Conservation (phyloP, 768 basidiomycete genomes). For the Coprinopsis marcescibilis region DNA sequence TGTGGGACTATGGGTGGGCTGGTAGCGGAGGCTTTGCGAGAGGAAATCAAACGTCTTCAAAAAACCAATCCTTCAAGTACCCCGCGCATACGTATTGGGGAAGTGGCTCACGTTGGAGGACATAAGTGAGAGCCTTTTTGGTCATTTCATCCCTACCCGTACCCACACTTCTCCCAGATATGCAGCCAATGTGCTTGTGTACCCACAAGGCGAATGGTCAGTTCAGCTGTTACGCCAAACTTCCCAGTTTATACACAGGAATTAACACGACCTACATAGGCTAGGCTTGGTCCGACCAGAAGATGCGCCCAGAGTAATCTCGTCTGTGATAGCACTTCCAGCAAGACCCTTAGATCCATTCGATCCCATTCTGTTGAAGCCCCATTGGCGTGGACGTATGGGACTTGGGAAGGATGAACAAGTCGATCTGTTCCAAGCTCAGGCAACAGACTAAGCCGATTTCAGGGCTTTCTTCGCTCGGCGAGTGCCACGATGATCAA, state of each 20-base stretch:
- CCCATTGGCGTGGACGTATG: slow-evolving; percentile 70
- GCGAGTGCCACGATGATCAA: too few relatives aligned
- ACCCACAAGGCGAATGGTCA: slow-evolving; percentile 71
- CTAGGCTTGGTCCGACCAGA: slow-evolving; percentile 53
- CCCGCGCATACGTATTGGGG: slow-evolving; percentile 42
- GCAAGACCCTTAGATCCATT: slow-evolving; percentile 20
- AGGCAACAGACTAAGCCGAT: too few relatives aligned
- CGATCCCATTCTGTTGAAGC: slow-evolving; percentile 34
- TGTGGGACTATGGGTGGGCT: slow-evolving; percentile 63
- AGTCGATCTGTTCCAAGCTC: slow-evolving; percentile 28
- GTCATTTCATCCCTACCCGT: neutral
- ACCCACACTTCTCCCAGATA: slow-evolving; percentile 32
- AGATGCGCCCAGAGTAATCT: slow-evolving; percentile 51
- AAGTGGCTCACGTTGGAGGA: slow-evolving; percentile 78
- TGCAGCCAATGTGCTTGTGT: slow-evolving; percentile 65
- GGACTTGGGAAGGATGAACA: slow-evolving; percentile 59
- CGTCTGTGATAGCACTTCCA: slow-evolving; percentile 31
- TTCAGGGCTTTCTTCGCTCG: too few relatives aligned
- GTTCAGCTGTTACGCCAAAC: slow-evolving; percentile 15
- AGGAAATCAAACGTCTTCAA: slow-evolving; percentile 41
- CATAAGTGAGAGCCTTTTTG: slow-evolving; percentile 56
- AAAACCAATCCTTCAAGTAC: slow-evolving; percentile 20
- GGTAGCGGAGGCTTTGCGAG: slow-evolving; percentile 47
- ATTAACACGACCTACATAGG: slow-evolving; percentile 36
- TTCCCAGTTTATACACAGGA: slow-evolving; percentile 1